Percentiles rank a stretch among this genome's conserved stretches.
These are phyloP conservation scores for Kazachstania sp. DNA, from an alignment of 1,139 yeast genomes.

Conservation along the genomic window DNA sequence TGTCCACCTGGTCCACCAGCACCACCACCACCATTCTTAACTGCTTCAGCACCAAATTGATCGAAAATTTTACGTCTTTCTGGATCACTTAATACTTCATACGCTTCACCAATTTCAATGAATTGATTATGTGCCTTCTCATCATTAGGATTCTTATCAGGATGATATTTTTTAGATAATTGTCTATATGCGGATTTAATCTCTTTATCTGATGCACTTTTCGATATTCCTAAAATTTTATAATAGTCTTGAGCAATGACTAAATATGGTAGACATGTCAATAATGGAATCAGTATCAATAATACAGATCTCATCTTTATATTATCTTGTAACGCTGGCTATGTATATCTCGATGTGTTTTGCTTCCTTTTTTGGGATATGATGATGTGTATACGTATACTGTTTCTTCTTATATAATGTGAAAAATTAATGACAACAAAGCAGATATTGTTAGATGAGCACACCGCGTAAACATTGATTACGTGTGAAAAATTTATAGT, in stretches of 20 bases:
- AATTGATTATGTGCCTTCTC: slow-evolving; percentile 79
- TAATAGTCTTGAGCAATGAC: slow-evolving; percentile 33
- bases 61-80: slow-evolving; percentile 71
- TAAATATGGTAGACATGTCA: slow-evolving; percentile 8
- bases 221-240: slow-evolving; percentile 57
- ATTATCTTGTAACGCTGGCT: no score
- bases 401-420: no score
- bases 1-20: slow-evolving; percentile 31
- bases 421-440: no score
- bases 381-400: no score
- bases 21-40: slow-evolving; percentile 41
- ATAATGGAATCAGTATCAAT: slow-evolving; percentile 1
- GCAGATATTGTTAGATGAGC: no score
- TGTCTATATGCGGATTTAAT: slow-evolving; percentile 82
- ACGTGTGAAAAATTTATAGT: no score
- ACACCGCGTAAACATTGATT: no score
- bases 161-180: slow-evolving; percentile 82
- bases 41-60: slow-evolving; percentile 74
- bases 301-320: background rate
- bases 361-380: no score
- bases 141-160: slow-evolving; percentile 81
- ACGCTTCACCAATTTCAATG: slow-evolving; percentile 88
- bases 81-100: slow-evolving; percentile 72
- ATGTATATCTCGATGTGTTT: no score
- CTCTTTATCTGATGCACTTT: slow-evolving; percentile 66